Evolutionary conservation across 2,329 filamentous ascomycete genomes (phyloP).

Genomic region (Paraconiothyrium sp.): DNA sequence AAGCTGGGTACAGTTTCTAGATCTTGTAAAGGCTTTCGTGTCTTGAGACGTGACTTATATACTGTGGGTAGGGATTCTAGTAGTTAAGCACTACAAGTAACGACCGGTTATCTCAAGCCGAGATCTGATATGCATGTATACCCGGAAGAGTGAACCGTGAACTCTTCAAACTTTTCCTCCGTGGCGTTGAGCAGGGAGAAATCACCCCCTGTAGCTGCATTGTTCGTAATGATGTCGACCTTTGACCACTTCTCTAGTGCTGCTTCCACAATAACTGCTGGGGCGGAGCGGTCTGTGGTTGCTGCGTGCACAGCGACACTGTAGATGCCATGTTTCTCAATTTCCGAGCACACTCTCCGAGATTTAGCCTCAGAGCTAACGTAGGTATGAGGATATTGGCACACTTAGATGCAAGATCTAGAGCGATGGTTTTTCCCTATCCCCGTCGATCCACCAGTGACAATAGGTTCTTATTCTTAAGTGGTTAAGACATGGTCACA

Average conservation of each 20-base stretch:
- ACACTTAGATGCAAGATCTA: constrained; percentile 54
- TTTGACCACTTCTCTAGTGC: constrained; percentile 22
- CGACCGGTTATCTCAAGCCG: too few relatives aligned
- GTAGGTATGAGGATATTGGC: constrained; percentile 51
- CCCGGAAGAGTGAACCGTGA: constrained; percentile 39
- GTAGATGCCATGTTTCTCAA: constrained; percentile 26
- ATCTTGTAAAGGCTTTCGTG: too few relatives aligned
- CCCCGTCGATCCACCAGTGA: constrained; percentile 57
- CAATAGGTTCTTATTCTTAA: constrained; percentile 48
- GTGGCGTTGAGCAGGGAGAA: constrained; percentile 49
- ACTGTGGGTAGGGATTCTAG: too few relatives aligned
- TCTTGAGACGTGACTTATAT: too few relatives aligned
- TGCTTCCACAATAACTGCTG: constrained; percentile 39
- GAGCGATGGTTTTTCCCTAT: constrained; percentile 56
- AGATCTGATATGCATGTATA: too few relatives aligned
- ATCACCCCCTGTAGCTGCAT: constrained; percentile 32
- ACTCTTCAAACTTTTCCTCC: constrained; percentile 56
- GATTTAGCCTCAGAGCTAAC: constrained; percentile 36
- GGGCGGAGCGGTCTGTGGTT: constrained; percentile 34
- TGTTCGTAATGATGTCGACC: constrained; percentile 51
- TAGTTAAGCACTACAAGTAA: too few relatives aligned
- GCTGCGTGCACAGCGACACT: constrained; percentile 46
- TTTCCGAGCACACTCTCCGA: constrained; percentile 35
- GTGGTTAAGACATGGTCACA: constrained; percentile 43
- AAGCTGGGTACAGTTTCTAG: not conserved